Base-by-base conservation (phyloP, 2,329 filamentous ascomycete genomes). In the Thielaviopsis euricoi region DNA sequence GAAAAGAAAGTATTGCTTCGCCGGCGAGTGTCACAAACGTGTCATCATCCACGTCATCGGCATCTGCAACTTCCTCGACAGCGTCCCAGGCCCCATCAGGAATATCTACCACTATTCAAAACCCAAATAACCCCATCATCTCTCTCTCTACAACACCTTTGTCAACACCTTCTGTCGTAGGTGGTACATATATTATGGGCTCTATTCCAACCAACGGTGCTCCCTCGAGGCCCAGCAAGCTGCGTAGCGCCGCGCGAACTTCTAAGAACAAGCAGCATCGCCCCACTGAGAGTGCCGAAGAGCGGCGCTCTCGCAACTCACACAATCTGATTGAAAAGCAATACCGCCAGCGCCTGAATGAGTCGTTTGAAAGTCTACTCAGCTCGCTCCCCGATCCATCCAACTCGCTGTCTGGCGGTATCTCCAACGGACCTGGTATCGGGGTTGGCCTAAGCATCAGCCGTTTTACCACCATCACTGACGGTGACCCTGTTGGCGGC, bases 321-420 rank as follows among this genome's bases (percentile, higher is more conserved):
- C 67, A 69, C 55, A 69, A 69, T 57, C 58, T 67, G 10, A 65
- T 69, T 21, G 67, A 69, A 60, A 69, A 68, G 61, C 65, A 69
- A 57, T 68, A 69, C 60, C 65, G 67, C 25, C 67, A 65, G 60
- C 62, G 67, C 3, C 63, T 69, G 21, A 69, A 68, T 55, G 63
- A 64, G 26, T 66, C 67, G 56, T 69, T 68, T 60, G 66, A 69
- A 57, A 63, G 61, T 17, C 62, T 68, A 13, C 61, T 68, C 40
- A 62, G 63, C 51, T 61, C 62, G 0, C 62, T 68, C 2, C 67
- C 67, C 2, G 65, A 67, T 19, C 58, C 58, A n/a, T 37, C 53
- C 17, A 51, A 51, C 29, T 55, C 52, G 10, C 29, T 55, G 1
- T 33, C 43, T 19, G 52, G 57, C 5, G 43, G 49, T 13, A 40